Conservation (phyloP, 2,329 filamentous ascomycete species). For the Kalaharituber pfeilii region DNA sequence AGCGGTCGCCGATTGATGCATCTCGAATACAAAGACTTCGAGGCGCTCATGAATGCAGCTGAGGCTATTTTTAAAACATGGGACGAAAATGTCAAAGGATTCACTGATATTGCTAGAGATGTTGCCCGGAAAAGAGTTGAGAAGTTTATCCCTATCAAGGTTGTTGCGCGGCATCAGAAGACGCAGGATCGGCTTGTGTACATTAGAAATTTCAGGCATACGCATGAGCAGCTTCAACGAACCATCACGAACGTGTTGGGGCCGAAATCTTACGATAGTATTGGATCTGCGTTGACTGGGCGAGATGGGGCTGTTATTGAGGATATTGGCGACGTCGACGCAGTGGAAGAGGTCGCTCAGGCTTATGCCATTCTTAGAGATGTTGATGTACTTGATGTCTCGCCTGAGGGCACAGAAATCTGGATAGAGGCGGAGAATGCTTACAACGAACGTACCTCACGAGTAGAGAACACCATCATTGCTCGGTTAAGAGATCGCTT, state of each 20-base stretch:
- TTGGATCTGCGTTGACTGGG: conserved; percentile 34
- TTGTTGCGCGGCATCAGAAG: conserved; percentile 68
- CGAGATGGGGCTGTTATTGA: conserved; percentile 41
- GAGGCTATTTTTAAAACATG: conserved; percentile 77
- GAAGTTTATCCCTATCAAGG: conserved; percentile 98
- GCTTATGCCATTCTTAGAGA: conserved; percentile 89
- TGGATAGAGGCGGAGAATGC: conserved; percentile 91
- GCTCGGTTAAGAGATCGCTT: conserved; percentile 78
- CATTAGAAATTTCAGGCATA: conserved; percentile 83
- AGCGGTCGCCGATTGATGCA: conserved; percentile 79
- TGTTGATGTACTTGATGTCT: conserved; percentile 86
- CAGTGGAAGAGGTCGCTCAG: conserved; percentile 86
- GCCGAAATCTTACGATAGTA: conserved; percentile 44
- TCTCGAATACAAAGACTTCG: conserved; percentile 80
- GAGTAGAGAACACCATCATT: conserved; percentile 98
- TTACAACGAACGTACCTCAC: conserved; percentile 92
- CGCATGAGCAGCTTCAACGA: conserved; percentile 90
- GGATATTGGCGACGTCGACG: conserved; percentile 92
- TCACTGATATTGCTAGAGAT: conserved; percentile 92
- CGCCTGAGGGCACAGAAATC: conserved; percentile 68
- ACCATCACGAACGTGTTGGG: conserved; percentile 96
- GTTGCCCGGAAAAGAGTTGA: conserved; percentile 85
- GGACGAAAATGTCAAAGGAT: conserved; percentile 94
- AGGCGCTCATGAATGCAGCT: conserved; percentile 63
- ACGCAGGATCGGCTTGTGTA: conserved; percentile 85